These are phyloP conservation scores for Ilyonectria sp. DNA, from an alignment of 2,329 filamentous ascomycete species.

Conservation along the genomic window DNA sequence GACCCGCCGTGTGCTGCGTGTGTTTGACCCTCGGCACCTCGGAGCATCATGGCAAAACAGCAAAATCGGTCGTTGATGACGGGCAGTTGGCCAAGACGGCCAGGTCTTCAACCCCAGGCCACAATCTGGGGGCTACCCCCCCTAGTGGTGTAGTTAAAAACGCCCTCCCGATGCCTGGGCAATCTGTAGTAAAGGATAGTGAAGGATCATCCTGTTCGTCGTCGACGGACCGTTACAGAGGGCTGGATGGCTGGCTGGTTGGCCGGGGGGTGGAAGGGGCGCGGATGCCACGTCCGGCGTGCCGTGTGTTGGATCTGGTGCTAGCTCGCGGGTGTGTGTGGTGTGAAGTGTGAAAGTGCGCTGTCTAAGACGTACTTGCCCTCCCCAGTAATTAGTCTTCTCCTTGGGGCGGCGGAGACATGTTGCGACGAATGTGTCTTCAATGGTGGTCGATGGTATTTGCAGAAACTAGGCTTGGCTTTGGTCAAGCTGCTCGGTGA, in stretches of 20 bases:
- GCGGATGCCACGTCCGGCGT: constrained; percentile 31
- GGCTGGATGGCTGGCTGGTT: constrained; percentile 32
- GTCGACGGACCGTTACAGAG: constrained; percentile 31
- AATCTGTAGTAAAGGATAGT: background rate
- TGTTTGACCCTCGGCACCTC: background rate
- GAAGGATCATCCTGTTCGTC: constrained; percentile 10
- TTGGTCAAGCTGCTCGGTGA: constrained; percentile 9
- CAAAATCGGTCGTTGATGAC: background rate
- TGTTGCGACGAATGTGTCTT: constrained; percentile 19
- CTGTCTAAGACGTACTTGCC: background rate
- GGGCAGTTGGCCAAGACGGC: background rate
- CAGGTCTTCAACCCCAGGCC: background rate
- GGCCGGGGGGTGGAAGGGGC: constrained; percentile 20
- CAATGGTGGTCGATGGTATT: constrained; percentile 21
- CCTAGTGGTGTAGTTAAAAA: constrained; percentile 6
- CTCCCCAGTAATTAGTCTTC: constrained; percentile 9
- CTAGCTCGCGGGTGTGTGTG: constrained; percentile 20
- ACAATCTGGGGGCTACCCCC: background rate
- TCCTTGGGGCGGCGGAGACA: constrained; percentile 16
- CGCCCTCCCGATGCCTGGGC: constrained; percentile 13
- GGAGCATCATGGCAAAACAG: background rate
- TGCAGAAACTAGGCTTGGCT: constrained; percentile 12
- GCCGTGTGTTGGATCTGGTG: constrained; percentile 22
- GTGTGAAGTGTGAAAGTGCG: constrained; percentile 1
- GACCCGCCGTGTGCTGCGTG: background rate